Conservation (phyloP, 78 protist species). For the Dictyostelium capitatum region DNA sequence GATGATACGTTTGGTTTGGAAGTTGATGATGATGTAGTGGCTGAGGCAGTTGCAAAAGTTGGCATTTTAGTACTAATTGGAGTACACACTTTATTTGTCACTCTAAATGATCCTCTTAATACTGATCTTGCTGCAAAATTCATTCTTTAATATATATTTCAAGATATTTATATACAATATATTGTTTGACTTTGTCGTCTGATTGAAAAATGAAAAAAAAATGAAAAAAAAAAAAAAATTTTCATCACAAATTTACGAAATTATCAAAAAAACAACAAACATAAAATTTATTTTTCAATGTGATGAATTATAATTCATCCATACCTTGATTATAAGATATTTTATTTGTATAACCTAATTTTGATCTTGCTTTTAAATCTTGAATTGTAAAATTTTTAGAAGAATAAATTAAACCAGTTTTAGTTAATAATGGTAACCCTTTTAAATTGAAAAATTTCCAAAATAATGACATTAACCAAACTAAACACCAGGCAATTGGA, state of each 20-base stretch:
- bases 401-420: constrained; percentile 59
- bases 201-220: background rate
- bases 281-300: background rate
- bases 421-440: constrained; percentile 65
- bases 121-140: constrained; percentile 12
- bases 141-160: background rate
- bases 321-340: constrained; percentile 45
- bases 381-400: constrained; percentile 36
- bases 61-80: background rate
- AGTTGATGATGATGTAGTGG: background rate
- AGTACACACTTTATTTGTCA: background rate
- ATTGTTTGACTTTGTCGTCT: background rate
- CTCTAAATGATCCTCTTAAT: constrained; percentile 8
- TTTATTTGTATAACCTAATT: constrained; percentile 10
- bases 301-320: constrained; percentile 14
- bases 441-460: constrained; percentile 40
- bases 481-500: constrained; percentile 39
- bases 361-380: constrained; percentile 39
- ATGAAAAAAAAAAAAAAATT: background rate
- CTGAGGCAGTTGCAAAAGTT: constrained; percentile 1
- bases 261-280: background rate
- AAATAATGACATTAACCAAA: constrained; percentile 17
- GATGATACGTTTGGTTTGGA: background rate
- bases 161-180: too few species aligned
- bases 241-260: background rate